Evolutionary conservation across 345 rosid species (phyloP).

Genomic region (Nephelium lappaceum): DNA sequence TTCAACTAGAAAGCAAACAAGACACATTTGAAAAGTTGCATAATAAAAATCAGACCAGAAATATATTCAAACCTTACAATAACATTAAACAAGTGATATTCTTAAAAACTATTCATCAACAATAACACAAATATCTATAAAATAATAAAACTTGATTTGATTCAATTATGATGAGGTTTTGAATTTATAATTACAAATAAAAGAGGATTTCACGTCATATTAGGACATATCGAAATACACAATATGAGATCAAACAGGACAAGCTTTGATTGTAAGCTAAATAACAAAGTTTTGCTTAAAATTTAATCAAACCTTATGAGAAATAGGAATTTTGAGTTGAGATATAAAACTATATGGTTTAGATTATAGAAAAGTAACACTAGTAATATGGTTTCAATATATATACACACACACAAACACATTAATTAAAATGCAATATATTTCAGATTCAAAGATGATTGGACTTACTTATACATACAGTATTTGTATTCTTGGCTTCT

Average conservation of each 20-base stretch:
- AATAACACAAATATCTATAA: no score
- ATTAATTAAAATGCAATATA: neutral
- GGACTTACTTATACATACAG: constrained; percentile 81
- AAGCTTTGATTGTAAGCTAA: no score
- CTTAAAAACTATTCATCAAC: neutral
- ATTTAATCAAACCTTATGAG: no score
- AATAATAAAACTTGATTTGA: neutral
- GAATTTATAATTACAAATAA: neutral
- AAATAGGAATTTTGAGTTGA: no score
- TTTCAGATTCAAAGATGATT: neutral
- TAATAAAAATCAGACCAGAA: no score
- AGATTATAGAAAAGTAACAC: neutral
- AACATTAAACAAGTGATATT: no score
- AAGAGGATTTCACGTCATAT: neutral
- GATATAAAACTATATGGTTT: neutral
- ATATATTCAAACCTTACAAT: neutral
- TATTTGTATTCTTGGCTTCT: constrained; percentile 83
- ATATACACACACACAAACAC: neutral
- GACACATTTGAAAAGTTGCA: neutral
- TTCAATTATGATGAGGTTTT: neutral
- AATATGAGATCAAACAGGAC: no score
- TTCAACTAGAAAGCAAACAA: neutral
- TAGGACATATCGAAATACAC: no score
- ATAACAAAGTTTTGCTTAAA: no score
- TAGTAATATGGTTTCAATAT: neutral